phyloP scores from a whole-genome alignment of 176 grass and related monocot species.

The Rhynchospora tenuis region DNA sequence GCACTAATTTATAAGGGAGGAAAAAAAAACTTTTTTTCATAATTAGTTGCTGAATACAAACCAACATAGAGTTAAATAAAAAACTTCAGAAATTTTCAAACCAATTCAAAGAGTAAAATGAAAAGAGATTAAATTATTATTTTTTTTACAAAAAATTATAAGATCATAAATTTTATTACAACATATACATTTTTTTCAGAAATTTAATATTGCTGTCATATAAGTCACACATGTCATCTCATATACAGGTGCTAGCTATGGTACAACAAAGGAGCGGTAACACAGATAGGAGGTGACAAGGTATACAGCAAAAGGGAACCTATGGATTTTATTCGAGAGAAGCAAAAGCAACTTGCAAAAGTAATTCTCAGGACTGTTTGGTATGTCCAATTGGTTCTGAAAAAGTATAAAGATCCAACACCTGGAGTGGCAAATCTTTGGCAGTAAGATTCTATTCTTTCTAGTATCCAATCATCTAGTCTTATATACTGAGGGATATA shows the following conservation, averaged over 20 bases:
- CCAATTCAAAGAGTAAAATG: no score
- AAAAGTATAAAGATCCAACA: not conserved
- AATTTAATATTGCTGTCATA: not conserved
- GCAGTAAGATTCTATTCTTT: constrained; percentile 20
- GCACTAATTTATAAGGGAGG: no score
- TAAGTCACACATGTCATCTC: not conserved
- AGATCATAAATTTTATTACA: no score
- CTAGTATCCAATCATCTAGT: not conserved
- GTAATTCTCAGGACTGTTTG: not conserved
- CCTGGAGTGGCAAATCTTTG: constrained; percentile 18
- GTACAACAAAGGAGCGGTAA: not conserved
- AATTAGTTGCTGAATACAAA: no score
- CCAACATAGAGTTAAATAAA: no score
- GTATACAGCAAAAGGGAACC: not conserved
- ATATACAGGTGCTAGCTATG: not conserved
- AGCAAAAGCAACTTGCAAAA: constrained; percentile 14
- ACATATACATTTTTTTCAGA: not conserved
- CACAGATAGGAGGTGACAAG: not conserved
- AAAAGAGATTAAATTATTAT: no score
- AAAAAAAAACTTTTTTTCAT: no score
- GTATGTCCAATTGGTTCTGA: not conserved
- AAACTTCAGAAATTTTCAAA: no score
- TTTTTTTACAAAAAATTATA: no score
- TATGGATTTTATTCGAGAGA: constrained; percentile 13
- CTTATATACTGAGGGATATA: not conserved